Evolutionary conservation across 208 protist species (phyloP).

Genomic region (Wallacemonas rigidus): DNA sequence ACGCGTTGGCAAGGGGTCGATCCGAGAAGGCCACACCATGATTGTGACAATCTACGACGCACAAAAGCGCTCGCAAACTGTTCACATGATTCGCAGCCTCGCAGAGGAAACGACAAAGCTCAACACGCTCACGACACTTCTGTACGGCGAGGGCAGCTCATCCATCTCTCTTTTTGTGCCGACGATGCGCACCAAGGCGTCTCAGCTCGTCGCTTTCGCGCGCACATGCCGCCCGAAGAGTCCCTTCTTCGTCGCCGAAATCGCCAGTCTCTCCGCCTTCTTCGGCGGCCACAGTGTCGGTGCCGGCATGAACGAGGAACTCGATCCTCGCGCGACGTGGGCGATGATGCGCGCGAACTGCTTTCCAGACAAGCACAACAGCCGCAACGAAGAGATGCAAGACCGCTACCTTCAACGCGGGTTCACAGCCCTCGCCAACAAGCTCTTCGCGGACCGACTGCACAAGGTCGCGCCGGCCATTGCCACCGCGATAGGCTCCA

Average conservation of each 20-base stretch:
- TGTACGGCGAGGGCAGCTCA: slow-evolving; percentile 90
- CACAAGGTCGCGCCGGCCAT: slow-evolving; percentile 78
- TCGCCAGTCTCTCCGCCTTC: slow-evolving; percentile 73
- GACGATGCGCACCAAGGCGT: slow-evolving; percentile 62
- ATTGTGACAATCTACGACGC: slow-evolving; percentile 91
- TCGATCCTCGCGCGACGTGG: slow-evolving; percentile 79
- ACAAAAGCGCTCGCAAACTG: slow-evolving; percentile 74
- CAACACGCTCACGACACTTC: slow-evolving; percentile 79
- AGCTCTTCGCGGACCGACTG: slow-evolving; percentile 87
- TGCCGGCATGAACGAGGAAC: slow-evolving; percentile 54
- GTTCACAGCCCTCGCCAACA: slow-evolving; percentile 86
- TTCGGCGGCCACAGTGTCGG: slow-evolving; percentile 66
- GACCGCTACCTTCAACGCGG: slow-evolving; percentile 77
- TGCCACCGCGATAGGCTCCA: slow-evolving; percentile 73
- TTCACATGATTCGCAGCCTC: slow-evolving; percentile 90
- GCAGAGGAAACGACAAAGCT: slow-evolving; percentile 83
- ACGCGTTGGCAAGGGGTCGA: slow-evolving; percentile 85
- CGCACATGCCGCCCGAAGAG: slow-evolving; percentile 89
- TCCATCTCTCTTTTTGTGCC: slow-evolving; percentile 91
- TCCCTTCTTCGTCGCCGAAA: slow-evolving; percentile 88
- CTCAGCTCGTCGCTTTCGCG: slow-evolving; percentile 87
- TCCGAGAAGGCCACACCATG: slow-evolving; percentile 90
- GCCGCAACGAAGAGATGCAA: slow-evolving; percentile 65
- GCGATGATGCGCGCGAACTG: slow-evolving; percentile 74
- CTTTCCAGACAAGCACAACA: slow-evolving; percentile 50